Evolutionary conservation across 192 early-diverging fungal species (phyloP).

Genomic region (Pilaira anomala): DNA sequence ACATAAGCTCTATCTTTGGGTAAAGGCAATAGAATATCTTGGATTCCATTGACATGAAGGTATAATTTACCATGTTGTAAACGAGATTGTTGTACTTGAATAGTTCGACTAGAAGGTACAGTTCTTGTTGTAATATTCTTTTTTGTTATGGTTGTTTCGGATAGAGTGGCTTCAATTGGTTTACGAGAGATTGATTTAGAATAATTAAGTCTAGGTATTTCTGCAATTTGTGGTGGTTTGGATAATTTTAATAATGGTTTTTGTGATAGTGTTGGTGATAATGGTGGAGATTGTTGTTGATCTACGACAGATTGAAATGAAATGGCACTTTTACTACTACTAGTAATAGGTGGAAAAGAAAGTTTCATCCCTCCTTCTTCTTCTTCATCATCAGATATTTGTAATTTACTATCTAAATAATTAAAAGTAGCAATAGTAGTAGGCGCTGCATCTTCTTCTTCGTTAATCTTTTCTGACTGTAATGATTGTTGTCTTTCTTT

Average conservation of each 20-base stretch:
- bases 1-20: constrained; percentile 32
- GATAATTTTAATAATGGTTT: too few relatives aligned
- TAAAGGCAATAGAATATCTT: constrained; percentile 31
- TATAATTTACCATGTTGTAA: constrained; percentile 31
- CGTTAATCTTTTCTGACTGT: too few relatives aligned
- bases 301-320: too few relatives aligned
- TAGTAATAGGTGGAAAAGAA: too few relatives aligned
- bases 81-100: too few relatives aligned
- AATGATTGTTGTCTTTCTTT: neutral
- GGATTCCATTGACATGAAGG: constrained; percentile 24
- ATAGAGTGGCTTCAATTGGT: neutral
- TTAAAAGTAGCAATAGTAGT: neutral
- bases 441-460: neutral
- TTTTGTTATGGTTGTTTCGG: neutral
- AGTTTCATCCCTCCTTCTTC: too few relatives aligned
- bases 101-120: too few relatives aligned
- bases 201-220: neutral
- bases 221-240: neutral
- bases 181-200: constrained; percentile 4
- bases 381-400: neutral
- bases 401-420: neutral
- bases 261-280: neutral
- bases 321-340: too few relatives aligned
- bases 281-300: neutral
- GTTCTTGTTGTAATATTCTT: neutral